Conservation (phyloP, 2,329 filamentous ascomycete species). For the Fusarium sp. region DNA sequence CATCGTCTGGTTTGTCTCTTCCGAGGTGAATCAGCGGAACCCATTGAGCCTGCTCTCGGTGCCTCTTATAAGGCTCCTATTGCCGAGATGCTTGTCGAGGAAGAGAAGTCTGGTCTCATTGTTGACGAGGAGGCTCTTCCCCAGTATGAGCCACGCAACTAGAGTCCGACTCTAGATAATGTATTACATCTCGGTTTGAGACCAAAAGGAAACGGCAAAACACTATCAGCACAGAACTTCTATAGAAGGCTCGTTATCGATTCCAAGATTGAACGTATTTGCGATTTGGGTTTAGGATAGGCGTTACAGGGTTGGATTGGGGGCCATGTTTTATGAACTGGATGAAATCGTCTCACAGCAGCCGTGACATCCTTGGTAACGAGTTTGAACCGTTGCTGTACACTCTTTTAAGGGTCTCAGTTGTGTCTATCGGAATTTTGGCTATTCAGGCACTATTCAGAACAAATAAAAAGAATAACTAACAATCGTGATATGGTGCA, state of each 20-base stretch:
- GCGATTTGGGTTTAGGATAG: slow-evolving; percentile 12
- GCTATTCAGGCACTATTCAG: slow-evolving; percentile 8
- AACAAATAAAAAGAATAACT: background rate
- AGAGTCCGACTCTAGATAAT: background rate
- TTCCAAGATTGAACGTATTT: slow-evolving; percentile 38
- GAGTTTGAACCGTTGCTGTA: slow-evolving; percentile 19
- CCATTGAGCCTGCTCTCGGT: slow-evolving; percentile 18
- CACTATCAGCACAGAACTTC: slow-evolving; percentile 6
- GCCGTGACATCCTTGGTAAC: slow-evolving; percentile 12
- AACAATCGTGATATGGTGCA: background rate
- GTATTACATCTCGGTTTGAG: background rate
- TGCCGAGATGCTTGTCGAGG: slow-evolving; percentile 52
- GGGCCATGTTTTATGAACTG: slow-evolving; percentile 30
- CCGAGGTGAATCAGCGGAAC: slow-evolving; percentile 28
- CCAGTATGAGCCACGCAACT: slow-evolving; percentile 45
- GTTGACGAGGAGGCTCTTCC: slow-evolving; percentile 49
- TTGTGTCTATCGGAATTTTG: slow-evolving; percentile 4
- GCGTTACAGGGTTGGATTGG: slow-evolving; percentile 32
- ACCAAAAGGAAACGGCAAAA: background rate
- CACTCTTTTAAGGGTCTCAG: slow-evolving; percentile 24
- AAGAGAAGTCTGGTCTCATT: slow-evolving; percentile 65
- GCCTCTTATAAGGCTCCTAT: slow-evolving; percentile 49
- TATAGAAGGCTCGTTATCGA: slow-evolving; percentile 16
- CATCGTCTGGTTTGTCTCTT: slow-evolving; percentile 69
- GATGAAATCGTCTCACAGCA: slow-evolving; percentile 2